Evolutionary conservation across 306 rosid species (phyloP).

Genomic region (Castanea crenata): DNA sequence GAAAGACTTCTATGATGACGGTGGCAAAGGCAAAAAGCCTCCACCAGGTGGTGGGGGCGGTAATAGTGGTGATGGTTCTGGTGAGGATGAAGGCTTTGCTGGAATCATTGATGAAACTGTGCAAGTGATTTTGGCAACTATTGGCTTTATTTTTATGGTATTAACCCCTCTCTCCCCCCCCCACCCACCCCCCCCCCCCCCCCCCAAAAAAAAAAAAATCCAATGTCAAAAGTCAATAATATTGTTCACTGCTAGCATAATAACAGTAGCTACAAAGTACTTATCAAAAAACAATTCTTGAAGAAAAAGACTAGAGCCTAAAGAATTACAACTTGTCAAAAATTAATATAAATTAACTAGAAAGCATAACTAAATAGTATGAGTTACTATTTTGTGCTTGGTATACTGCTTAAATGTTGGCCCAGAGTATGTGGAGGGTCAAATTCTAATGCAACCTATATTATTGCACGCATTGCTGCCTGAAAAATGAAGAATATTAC

Average conservation of each 20-base stretch:
- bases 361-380: neutral
- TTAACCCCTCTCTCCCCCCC: conserved; percentile 5
- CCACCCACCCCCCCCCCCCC: too few species aligned
- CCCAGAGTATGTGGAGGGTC: neutral
- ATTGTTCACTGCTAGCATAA: too few species aligned
- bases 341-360: too few species aligned
- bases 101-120: conserved; percentile 60
- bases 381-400: neutral
- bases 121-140: conserved; percentile 70
- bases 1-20: conserved; percentile 43
- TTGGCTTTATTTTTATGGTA: conserved; percentile 74
- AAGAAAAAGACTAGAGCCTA: too few species aligned
- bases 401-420: neutral
- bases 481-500: neutral
- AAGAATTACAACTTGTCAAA: too few species aligned
- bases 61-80: conserved; percentile 27
- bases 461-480: neutral
- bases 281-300: too few species aligned
- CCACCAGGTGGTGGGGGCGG: conserved; percentile 37
- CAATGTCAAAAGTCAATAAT: too few species aligned
- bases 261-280: too few species aligned
- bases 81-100: conserved; percentile 51
- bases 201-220: neutral
- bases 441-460: too few species aligned
- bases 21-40: conserved; percentile 42